These are phyloP conservation scores for Phtheirospermum japonicum DNA, from an alignment of 257 asterid genomes.

Conservation along the genomic window DNA sequence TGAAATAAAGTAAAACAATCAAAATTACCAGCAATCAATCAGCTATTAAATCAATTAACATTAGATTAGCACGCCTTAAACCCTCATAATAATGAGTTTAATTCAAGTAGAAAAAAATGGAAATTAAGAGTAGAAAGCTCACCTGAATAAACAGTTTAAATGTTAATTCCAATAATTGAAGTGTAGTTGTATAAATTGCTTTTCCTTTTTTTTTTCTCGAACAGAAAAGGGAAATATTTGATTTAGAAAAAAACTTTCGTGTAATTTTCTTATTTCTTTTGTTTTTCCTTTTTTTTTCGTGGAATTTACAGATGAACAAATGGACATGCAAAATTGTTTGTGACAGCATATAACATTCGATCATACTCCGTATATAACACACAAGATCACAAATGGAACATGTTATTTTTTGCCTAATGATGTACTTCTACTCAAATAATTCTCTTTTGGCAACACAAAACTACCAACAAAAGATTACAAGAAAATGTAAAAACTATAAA, in stretches of 20 bases:
- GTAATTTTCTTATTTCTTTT: background rate
- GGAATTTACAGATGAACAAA: too few relatives aligned
- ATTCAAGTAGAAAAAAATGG: background rate
- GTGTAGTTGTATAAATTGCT: too few relatives aligned
- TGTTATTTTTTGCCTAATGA: too few relatives aligned
- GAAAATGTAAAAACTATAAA: too few relatives aligned
- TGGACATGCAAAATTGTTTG: too few relatives aligned
- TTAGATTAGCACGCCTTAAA: slow-evolving; percentile 11
- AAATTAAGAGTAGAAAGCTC: slow-evolving; percentile 17
- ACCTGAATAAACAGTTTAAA: slow-evolving; percentile 28
- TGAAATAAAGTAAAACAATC: slow-evolving; percentile 7
- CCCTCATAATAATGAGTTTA: slow-evolving; percentile 3
- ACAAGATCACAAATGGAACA: too few relatives aligned
- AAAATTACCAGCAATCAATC: slow-evolving; percentile 17
- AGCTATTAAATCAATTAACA: slow-evolving; percentile 20
- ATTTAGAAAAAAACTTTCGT: background rate
- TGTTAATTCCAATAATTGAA: slow-evolving; percentile 3
- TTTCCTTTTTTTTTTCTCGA: background rate
- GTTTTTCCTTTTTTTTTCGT: background rate
- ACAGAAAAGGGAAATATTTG: background rate
- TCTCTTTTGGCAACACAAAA: too few relatives aligned
- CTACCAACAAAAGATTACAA: too few relatives aligned
- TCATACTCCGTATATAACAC: too few relatives aligned
- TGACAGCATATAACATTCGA: too few relatives aligned
- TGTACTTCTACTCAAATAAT: too few relatives aligned